These are phyloP conservation scores for Jaltomata sinuosa DNA, from an alignment of 257 asterid genomes.

Conservation along the genomic window DNA sequence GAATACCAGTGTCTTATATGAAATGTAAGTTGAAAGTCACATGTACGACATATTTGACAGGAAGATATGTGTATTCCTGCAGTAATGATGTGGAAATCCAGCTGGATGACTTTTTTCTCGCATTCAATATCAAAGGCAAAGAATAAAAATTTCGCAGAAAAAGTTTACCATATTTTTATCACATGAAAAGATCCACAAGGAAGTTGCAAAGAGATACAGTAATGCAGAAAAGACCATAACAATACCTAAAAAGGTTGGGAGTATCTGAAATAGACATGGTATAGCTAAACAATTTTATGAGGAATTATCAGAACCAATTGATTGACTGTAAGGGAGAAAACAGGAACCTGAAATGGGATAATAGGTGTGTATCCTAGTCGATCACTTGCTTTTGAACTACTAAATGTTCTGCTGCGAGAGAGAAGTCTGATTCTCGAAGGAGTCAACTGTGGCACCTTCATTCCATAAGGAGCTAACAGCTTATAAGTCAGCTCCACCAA, in stretches of 20 bases:
- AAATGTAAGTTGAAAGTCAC: not conserved
- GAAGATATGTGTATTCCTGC: not conserved
- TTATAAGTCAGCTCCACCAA: conserved; percentile 72
- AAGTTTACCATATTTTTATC: not conserved
- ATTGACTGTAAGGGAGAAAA: conserved; percentile 1
- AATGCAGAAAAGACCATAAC: not conserved
- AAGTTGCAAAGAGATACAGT: not conserved
- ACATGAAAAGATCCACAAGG: not conserved
- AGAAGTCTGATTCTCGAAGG: conserved; percentile 94
- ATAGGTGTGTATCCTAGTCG: conserved; percentile 81
- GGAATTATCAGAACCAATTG: conserved; percentile 4
- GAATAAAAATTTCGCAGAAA: not conserved
- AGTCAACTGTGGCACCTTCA: conserved; percentile 95
- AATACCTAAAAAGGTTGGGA: not conserved
- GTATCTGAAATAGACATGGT: not conserved
- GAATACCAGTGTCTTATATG: not conserved
- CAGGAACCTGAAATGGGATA: conserved; percentile 71
- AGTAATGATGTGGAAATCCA: not conserved
- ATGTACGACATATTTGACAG: not conserved
- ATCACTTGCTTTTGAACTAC: conserved; percentile 78
- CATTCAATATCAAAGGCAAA: not conserved
- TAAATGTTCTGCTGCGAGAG: conserved; percentile 72
- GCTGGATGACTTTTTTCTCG: not conserved
- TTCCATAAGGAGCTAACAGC: conserved; percentile 74
- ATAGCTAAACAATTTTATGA: not conserved